These are phyloP conservation scores for Geoglossum cookeanum DNA, from an alignment of 2,329 filamentous ascomycete species.

Conservation along the genomic window DNA sequence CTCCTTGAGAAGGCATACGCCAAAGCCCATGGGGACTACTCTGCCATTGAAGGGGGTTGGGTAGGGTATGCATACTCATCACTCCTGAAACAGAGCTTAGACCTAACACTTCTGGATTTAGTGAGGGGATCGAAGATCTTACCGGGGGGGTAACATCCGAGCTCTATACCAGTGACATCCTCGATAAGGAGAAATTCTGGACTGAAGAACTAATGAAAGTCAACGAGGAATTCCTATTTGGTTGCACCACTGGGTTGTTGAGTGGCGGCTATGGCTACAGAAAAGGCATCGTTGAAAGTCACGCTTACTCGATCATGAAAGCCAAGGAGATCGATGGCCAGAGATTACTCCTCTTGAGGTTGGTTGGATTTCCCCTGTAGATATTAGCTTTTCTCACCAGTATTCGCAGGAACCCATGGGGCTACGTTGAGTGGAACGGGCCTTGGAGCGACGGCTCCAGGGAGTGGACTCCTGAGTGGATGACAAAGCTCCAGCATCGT, in stretches of 20 bases:
- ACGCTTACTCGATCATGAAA: constrained; percentile 40
- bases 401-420: constrained; percentile 53
- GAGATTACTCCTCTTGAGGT: constrained; percentile 43
- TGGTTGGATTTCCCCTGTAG: constrained; percentile 9
- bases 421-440: constrained; percentile 61
- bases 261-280: constrained; percentile 24
- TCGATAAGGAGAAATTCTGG: constrained; percentile 72
- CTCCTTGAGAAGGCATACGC: constrained; percentile 69
- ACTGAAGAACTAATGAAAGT: constrained; percentile 59
- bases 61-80: constrained; percentile 40
- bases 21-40: constrained; percentile 67
- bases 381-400: constrained; percentile 6
- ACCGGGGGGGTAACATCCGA: constrained; percentile 53
- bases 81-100: constrained; percentile 12
- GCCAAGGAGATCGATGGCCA: constrained; percentile 40
- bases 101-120: constrained; percentile 4
- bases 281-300: constrained; percentile 27
- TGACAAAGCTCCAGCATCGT: constrained; percentile 49
- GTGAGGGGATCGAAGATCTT: constrained; percentile 39
- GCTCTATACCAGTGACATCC: constrained; percentile 48
- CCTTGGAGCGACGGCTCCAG: constrained; percentile 68
- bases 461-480: constrained; percentile 68
- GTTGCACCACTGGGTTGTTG: constrained; percentile 26
- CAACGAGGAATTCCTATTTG: constrained; percentile 51
- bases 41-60: constrained; percentile 54